Base-by-base conservation (phyloP, 495 filamentous ascomycete genomes). In the Hypomontagnella monticulosa region DNA sequence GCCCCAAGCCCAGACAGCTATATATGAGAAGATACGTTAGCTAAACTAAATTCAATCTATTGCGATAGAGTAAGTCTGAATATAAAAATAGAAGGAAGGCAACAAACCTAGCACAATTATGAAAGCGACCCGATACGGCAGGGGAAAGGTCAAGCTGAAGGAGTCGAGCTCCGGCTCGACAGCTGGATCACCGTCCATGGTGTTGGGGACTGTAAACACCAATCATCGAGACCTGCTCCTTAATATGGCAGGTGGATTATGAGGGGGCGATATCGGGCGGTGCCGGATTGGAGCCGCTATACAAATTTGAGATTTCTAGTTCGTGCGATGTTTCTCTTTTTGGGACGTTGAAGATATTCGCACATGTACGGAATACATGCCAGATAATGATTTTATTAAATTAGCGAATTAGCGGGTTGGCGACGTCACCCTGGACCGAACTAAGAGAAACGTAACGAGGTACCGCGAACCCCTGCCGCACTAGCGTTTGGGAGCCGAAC, bases 1-100 rank as follows among this genome's bases (percentile, higher is more conserved):
- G 50, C 87, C 93, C 92, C 92, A 97, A 67, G 89, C 92, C 93
- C 93, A 97, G 67, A 96, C 87, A 62, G 91, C 92, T 95, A 65
- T 41, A 33, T 41, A 30, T 10, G 43, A 54, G 27, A 14, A 7
- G n/a, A 38, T 4, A 11, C 33, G 42, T 55, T 48, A 62, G 62
- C 43, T 33, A 49, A 52, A 55, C 47, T 6, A 2, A 27, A 27
- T 27, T 27, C 23, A 6, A 27, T 27, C 23, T 27, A 27, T 27
- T 27, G 6, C 14, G 27, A 50, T n/a, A 5, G 14, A 18, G 20
- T 4, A 9, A 47, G 49, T 20, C 11, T 23, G n/a, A n/a, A n/a
- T n/a, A n/a, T n/a, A n/a, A 51, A 1, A 8, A 1, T 18, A 48
- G 27, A 50, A 18, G 57, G 27, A 50, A 18, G 57, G n/a, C 23